phyloP scores from a whole-genome alignment of 805 yeast species.

The Torulaspora quercuum region DNA sequence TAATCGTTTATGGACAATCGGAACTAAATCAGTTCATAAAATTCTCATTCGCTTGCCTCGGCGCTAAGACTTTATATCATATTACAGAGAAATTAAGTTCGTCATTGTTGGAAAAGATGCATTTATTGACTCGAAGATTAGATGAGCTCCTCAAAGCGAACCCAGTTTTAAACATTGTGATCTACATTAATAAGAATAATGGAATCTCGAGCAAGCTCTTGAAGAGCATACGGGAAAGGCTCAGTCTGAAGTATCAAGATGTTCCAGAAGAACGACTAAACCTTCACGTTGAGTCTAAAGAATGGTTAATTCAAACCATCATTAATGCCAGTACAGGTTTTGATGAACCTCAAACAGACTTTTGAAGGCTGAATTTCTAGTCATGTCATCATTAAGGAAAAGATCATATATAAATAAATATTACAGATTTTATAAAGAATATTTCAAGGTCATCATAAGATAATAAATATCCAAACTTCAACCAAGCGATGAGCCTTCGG shows the following conservation, averaged over 20 bases:
- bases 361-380: background rate
- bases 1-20: conserved; percentile 39
- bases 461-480: too few species aligned
- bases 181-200: conserved; percentile 23
- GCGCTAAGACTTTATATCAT: conserved; percentile 19
- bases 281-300: conserved; percentile 29
- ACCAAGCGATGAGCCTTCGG: too few species aligned
- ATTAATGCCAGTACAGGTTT: conserved; percentile 27
- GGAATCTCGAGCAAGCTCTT: conserved; percentile 10
- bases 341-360: background rate
- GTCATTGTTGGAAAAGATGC: conserved; percentile 2
- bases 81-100: conserved; percentile 6
- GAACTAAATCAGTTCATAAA: conserved; percentile 27
- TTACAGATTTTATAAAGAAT: conserved; percentile 9
- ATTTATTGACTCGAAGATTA: conserved; percentile 3
- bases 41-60: conserved; percentile 28
- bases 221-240: conserved; percentile 8
- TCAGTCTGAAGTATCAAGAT: conserved; percentile 3
- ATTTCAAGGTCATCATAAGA: too few species aligned
- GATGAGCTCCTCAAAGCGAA: conserved; percentile 1
- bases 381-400: too few species aligned
- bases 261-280: conserved; percentile 3
- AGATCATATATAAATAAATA: conserved; percentile 3
- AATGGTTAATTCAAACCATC: conserved; percentile 35
- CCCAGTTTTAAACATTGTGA: conserved; percentile 11